These are phyloP conservation scores for Stemphylium vesicarium DNA, from an alignment of 2,329 filamentous ascomycete species.

Conservation along the genomic window DNA sequence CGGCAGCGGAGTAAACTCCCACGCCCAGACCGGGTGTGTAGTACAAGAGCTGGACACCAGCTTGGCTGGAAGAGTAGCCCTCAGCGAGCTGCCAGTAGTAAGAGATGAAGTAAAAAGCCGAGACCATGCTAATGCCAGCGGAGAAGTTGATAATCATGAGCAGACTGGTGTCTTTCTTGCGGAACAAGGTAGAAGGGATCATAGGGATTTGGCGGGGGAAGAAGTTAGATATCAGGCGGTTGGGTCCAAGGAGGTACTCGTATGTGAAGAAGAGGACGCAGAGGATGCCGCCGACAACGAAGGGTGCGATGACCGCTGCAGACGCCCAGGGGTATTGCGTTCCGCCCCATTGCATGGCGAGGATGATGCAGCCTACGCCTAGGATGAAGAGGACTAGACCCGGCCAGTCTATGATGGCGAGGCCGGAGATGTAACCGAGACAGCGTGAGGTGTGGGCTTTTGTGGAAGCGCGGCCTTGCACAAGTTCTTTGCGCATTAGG, in stretches of 20 bases:
- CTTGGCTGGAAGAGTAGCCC: constrained; percentile 54
- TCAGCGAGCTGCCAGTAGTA: constrained; percentile 71
- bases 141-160: constrained; percentile 68
- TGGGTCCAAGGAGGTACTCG: constrained; percentile 61
- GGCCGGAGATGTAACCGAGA: constrained; percentile 41
- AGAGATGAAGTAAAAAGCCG: constrained; percentile 71
- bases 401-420: constrained; percentile 55
- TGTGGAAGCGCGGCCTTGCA: constrained; percentile 57
- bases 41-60: constrained; percentile 62
- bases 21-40: constrained; percentile 68
- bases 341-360: constrained; percentile 61
- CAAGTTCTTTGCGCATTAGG: constrained; percentile 64
- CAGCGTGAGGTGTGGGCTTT: constrained; percentile 36
- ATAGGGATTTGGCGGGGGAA: constrained; percentile 66
- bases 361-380: constrained; percentile 47
- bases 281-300: constrained; percentile 58
- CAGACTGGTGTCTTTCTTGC: constrained; percentile 64
- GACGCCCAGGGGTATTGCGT: constrained; percentile 64
- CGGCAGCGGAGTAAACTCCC: constrained; percentile 65
- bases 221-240: constrained; percentile 53
- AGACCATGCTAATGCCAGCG: constrained; percentile 61
- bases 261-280: constrained; percentile 60
- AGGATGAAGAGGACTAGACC: constrained; percentile 45
- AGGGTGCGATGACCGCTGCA: constrained; percentile 59
- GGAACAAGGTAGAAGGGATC: constrained; percentile 67